Conservation (phyloP, 768 basidiomycete genomes). For the Psilocybe tampanensis region DNA sequence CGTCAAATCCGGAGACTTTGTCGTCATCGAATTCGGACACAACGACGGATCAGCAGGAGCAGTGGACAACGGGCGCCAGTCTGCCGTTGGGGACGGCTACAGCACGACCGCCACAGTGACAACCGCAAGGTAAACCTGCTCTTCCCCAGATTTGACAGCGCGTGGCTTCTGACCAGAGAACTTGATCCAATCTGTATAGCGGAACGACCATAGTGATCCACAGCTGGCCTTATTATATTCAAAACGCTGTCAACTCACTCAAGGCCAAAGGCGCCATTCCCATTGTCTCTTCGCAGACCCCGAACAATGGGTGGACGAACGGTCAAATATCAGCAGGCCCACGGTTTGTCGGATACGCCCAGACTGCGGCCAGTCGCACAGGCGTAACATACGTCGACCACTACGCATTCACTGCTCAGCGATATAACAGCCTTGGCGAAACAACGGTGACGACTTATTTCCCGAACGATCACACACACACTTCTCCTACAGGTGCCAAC, state of each 20-base stretch:
- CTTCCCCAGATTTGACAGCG: neutral
- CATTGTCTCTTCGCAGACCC: constrained; percentile 51
- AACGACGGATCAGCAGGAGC: constrained; percentile 42
- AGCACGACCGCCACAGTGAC: constrained; percentile 33
- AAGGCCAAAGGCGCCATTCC: constrained; percentile 48
- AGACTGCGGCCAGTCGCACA: constrained; percentile 37
- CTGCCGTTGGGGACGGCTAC: constrained; percentile 38
- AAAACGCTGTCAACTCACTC: constrained; percentile 42
- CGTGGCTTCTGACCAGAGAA: neutral
- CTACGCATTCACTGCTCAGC: constrained; percentile 44
- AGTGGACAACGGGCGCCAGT: constrained; percentile 43
- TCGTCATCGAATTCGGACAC: constrained; percentile 50
- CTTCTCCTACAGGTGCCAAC: constrained; percentile 42
- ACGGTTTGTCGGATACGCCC: constrained; percentile 48
- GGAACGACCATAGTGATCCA: constrained; percentile 43
- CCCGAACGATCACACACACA: constrained; percentile 51
- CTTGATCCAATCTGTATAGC: constrained; percentile 26
- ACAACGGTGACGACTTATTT: constrained; percentile 40
- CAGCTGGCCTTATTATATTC: constrained; percentile 48
- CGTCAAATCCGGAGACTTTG: constrained; percentile 41
- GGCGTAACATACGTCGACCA: constrained; percentile 47
- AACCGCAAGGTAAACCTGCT: constrained; percentile 31
- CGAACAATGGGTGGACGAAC: constrained; percentile 44
- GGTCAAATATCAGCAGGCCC: constrained; percentile 34
- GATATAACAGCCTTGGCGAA: constrained; percentile 41